These are phyloP conservation scores for Coprinopsis marcescibilis DNA, from an alignment of 768 basidiomycete species.

Conservation along the genomic window DNA sequence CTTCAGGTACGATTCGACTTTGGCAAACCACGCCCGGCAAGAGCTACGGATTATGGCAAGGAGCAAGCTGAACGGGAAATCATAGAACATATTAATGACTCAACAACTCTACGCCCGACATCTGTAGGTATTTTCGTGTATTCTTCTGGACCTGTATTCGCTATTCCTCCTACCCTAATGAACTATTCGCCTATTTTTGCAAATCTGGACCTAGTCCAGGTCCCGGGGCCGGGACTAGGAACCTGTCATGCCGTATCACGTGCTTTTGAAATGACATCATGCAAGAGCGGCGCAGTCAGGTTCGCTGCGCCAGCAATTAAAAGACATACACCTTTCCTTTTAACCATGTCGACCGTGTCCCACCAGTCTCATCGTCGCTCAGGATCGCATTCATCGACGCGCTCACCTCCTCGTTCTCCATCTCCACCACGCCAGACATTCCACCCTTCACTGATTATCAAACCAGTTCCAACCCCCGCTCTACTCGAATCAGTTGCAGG, in stretches of 20 bases:
- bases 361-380: constrained; percentile 4
- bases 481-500: constrained; percentile 54
- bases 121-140: constrained; percentile 5
- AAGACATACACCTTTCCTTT: too few relatives aligned
- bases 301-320: too few relatives aligned
- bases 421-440: constrained; percentile 40
- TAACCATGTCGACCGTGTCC: constrained; percentile 7
- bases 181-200: neutral
- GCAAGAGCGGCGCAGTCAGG: too few relatives aligned
- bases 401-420: constrained; percentile 21
- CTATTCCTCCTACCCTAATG: neutral
- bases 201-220: neutral
- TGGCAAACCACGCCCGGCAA: constrained; percentile 98
- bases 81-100: neutral
- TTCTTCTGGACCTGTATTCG: constrained; percentile 1
- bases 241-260: too few relatives aligned
- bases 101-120: neutral
- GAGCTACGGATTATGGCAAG: constrained; percentile 88
- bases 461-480: constrained; percentile 40
- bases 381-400: constrained; percentile 6
- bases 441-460: constrained; percentile 35
- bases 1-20: constrained; percentile 82
- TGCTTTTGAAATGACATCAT: neutral
- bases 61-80: constrained; percentile 20
- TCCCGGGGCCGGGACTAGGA: too few relatives aligned